A percentile compares a stretch with the other conserved stretches of the same genome.
Evolutionary conservation across 2,329 filamentous ascomycete species (phyloP).

Genomic region (Botrytis pseudocinerea): DNA sequence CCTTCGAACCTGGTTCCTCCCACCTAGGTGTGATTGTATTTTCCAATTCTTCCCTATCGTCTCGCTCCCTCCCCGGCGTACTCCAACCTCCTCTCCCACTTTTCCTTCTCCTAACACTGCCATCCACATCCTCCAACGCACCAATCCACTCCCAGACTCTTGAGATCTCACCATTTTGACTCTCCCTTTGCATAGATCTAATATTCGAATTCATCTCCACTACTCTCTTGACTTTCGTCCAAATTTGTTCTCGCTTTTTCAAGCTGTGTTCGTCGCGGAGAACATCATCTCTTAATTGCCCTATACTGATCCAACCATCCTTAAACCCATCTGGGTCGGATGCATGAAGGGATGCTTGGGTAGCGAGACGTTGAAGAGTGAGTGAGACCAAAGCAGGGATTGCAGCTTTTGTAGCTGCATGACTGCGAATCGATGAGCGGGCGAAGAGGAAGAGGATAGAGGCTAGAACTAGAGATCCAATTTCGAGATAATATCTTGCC

Average conservation of each 20-base stretch:
- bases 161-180: constrained; percentile 64
- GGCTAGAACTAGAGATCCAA: constrained; percentile 64
- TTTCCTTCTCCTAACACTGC: constrained; percentile 50
- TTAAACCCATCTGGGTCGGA: constrained; percentile 60
- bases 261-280: constrained; percentile 78
- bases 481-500: constrained; percentile 83
- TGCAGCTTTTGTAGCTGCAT: constrained; percentile 61
- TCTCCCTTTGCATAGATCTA: constrained; percentile 69
- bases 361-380: constrained; percentile 80
- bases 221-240: constrained; percentile 78
- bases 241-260: constrained; percentile 74
- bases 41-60: background rate
- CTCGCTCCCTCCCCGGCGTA: constrained; percentile 26
- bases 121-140: constrained; percentile 46
- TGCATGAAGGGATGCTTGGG: constrained; percentile 78
- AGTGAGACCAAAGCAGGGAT: constrained; percentile 82
- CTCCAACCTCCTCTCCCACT: constrained; percentile 47
- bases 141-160: constrained; percentile 72
- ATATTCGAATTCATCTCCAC: constrained; percentile 96
- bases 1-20: constrained; percentile 34
- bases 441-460: constrained; percentile 59
- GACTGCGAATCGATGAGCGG: constrained; percentile 62
- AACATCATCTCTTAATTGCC: constrained; percentile 88
- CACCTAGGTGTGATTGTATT: constrained; percentile 32
- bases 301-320: constrained; percentile 81